A percentile compares a stretch with the other conserved stretches of the same genome.
phyloP scores from a whole-genome alignment of 805 yeast species.

The Priceomyces castillae region DNA sequence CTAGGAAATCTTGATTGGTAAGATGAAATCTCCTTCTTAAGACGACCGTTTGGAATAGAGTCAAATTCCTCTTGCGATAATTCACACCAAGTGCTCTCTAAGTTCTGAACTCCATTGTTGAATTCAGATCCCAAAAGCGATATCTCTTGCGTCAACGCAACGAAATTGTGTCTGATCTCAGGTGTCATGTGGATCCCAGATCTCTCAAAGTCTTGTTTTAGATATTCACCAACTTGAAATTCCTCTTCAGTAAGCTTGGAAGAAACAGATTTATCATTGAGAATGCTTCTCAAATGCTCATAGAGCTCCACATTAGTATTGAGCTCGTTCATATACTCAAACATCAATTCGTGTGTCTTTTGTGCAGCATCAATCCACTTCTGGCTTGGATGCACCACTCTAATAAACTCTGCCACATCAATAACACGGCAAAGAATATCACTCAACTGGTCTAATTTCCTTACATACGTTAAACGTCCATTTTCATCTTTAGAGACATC shows the following conservation, averaged over 20 bases:
- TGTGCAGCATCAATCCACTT: conserved; percentile 79
- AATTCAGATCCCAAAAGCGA: conserved; percentile 80
- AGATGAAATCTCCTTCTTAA: conserved; percentile 25
- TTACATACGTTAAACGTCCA: conserved; percentile 49
- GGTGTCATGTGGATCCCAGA: conserved; percentile 85
- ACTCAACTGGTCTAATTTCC: conserved; percentile 76
- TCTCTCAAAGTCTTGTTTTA: conserved; percentile 81
- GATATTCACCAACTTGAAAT: conserved; percentile 71
- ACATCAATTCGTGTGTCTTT: conserved; percentile 80
- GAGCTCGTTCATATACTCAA: conserved; percentile 87
- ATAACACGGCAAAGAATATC: conserved; percentile 90
- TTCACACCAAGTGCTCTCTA: conserved; percentile 37
- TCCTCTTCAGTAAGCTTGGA: conserved; percentile 65
- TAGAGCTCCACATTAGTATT: conserved; percentile 81
- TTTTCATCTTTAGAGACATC: conserved; percentile 37
- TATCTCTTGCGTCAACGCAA: conserved; percentile 74
- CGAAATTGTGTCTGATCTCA: conserved; percentile 63
- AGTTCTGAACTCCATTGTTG: conserved; percentile 44
- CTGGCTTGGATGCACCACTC: conserved; percentile 81
- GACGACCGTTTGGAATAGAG: conserved; percentile 16
- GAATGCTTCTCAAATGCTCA: conserved; percentile 52
- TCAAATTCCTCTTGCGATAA: conserved; percentile 30
- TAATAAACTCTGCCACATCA: conserved; percentile 87
- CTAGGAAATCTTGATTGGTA: conserved; percentile 25
- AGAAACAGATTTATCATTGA: conserved; percentile 37